Base-by-base conservation (phyloP, 2,329 filamentous ascomycete genomes). In the Alternaria tenuissima region DNA sequence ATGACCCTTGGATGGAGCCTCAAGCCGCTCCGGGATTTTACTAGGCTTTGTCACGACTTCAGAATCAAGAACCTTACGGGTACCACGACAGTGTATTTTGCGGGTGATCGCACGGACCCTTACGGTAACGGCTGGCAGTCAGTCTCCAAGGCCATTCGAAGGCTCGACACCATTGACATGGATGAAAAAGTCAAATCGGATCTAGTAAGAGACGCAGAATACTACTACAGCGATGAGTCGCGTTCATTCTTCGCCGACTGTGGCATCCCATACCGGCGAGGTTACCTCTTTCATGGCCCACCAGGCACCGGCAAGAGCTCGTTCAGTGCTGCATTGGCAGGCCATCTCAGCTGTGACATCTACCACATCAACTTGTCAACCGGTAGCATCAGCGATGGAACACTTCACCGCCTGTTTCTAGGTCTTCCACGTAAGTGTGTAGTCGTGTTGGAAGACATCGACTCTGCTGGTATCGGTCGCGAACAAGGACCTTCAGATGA, bases 271-370 rank as follows among this genome's bases (percentile, higher is more conserved):
- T 74, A 76, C 54, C 69, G 72, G 12, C 71, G 73, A 32, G 78
- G 79, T 1, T 81, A 81, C 61, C 68, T 82, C 18, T 75, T 82
- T 26, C 58, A 80, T 52, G 76, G 80, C 1, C 77, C 75, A 2
- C 80, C 79, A 9, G 76, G 80, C 20, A 81, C 78, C 0, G 76
- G 79, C 24, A 82, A 81, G 62, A 77, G 76, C 14, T 78, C 74
- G 12, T 79, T 81, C 47, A 77, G 72, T 51, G 71, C 78, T 18
- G 77, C 76, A 3, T 58, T 81, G 14, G 77, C 76, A 20, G 73
- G 79, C 2, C 66, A 77, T 48, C 72, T 80, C 36, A 61, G 71
- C 12, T 73, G 80, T 36, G 75, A 79, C 41, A 72, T 82, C 34
- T 81, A 79, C 51, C 69, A 65, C 32, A 69, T 81, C 55, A 78